Percentiles rank a stretch among this genome's conserved stretches.
Conservation (phyloP, 345 rosid species). For the Camelina sativa region DNA sequence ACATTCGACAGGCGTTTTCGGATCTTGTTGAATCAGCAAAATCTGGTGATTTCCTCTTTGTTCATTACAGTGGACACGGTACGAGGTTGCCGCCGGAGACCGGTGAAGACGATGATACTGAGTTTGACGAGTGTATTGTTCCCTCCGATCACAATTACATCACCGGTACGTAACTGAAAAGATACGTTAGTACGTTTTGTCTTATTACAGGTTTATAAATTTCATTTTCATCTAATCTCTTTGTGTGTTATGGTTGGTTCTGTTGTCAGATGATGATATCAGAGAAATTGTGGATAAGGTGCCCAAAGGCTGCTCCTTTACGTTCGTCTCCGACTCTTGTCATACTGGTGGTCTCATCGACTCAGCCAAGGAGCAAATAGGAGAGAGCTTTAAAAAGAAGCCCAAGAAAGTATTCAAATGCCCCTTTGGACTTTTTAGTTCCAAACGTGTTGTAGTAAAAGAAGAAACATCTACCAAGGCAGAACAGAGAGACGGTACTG, state of each 20-base stretch:
- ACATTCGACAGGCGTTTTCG: neutral
- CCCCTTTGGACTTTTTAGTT: slow-evolving; percentile 58
- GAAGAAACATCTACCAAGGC: slow-evolving; percentile 9
- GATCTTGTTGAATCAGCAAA: neutral
- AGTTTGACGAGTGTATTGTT: neutral
- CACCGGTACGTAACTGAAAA: neutral
- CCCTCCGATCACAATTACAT: neutral
- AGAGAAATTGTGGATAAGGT: slow-evolving; percentile 72
- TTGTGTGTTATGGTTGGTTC: slow-evolving; percentile 5
- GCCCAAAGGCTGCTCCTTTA: slow-evolving; percentile 60
- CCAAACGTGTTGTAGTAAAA: neutral
- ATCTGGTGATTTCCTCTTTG: neutral
- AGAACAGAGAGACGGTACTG: neutral
- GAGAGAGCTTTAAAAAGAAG: slow-evolving; percentile 66
- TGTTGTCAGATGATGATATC: slow-evolving; percentile 78
- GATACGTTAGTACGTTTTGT: neutral
- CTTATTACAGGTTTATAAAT: neutral
- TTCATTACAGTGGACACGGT: neutral
- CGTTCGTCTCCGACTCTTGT: slow-evolving; percentile 83
- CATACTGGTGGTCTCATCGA: slow-evolving; percentile 92
- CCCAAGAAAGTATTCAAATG: slow-evolving; percentile 36
- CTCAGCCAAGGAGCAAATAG: slow-evolving; percentile 83
- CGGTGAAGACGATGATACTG: neutral
- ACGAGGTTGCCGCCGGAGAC: neutral
- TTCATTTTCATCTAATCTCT: neutral